Base-by-base conservation (phyloP, 768 basidiomycete genomes). In the Favolaschia claudopus region DNA sequence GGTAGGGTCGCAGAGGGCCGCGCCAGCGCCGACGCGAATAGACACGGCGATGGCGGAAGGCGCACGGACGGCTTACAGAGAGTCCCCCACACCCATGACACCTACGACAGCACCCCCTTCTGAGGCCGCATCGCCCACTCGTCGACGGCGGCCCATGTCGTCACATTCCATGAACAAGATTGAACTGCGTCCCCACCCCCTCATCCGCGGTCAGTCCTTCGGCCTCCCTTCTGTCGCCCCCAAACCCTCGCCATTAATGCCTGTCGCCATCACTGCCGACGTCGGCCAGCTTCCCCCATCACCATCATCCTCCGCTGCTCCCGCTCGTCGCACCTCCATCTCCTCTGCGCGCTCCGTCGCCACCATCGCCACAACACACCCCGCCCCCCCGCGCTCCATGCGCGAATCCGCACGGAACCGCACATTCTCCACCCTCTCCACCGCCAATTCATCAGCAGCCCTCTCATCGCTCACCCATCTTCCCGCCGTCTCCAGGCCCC, bases 161-260 rank as follows among this genome's bases (percentile, higher is more conserved):
- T 31, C 62, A 1, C 62, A 64, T 49, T 60, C 58, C 9, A 20
- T 64, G 24, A 24, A 45, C 14, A 34, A 37, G 12, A 38, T 39
- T 12, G 63, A 64, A 37, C 75, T 89, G 46, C 87, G 88, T 15
- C 89, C 89, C 1, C 91, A 92, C 68, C 91, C 90, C 7, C 80
- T 92, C 48, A 91, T 92, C 62, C 87, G 91, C 53, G 89, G 89
- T 9, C 81, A 87, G 61, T 90, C 90, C 0, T 85, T 82, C 57
- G 85, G 88, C 7, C 79, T 81, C 48, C 74, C 79, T 4, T 73
- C 76, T 71, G 66, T 74, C 70, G 62, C 79, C 65, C 45, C 80
- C 72, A 76, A 84, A 69, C 83, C 85, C 37, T 70, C 79, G 1
- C 82, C 85, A 38, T 76, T 89, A 14, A 77, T 84, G 9, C 88